A percentile compares a stretch with the other conserved stretches of the same genome.
phyloP scores from a whole-genome alignment of 1,284 basidiomycete genomes.

The Xanthoconium separans region DNA sequence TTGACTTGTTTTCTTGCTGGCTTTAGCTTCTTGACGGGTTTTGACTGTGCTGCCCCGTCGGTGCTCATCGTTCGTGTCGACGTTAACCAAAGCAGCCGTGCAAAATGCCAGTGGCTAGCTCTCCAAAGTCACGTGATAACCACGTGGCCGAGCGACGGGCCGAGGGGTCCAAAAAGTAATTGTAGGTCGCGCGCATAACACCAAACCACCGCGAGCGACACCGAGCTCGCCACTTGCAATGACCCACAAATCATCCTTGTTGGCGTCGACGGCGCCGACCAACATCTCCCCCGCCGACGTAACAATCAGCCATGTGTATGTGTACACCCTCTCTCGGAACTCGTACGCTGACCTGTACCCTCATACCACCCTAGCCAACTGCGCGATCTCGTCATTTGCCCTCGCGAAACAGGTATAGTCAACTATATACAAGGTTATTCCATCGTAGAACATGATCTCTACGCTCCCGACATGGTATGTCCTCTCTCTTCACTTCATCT shows the following conservation, averaged over 20 bases:
- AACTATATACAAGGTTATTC: slow-evolving; percentile 58
- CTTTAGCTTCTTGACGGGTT: slow-evolving; percentile 57
- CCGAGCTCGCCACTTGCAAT: slow-evolving; percentile 35
- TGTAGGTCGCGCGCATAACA: slow-evolving; percentile 7
- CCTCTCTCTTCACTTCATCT: background rate
- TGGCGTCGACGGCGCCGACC: slow-evolving; percentile 47
- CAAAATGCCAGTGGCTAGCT: background rate
- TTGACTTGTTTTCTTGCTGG: slow-evolving; percentile 91
- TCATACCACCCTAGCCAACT: slow-evolving; percentile 55
- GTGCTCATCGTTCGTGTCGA: slow-evolving; percentile 24
- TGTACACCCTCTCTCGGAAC: slow-evolving; percentile 21
- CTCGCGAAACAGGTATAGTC: slow-evolving; percentile 62
- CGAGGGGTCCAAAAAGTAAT: background rate
- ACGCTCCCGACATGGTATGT: slow-evolving; percentile 51
- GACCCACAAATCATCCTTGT: slow-evolving; percentile 46
- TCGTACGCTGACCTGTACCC: slow-evolving; percentile 3
- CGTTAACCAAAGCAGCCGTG: background rate
- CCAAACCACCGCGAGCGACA: slow-evolving; percentile 4
- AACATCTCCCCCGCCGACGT: slow-evolving; percentile 48
- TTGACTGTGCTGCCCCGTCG: slow-evolving; percentile 17
- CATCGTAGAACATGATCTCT: slow-evolving; percentile 69
- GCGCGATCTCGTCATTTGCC: slow-evolving; percentile 74
- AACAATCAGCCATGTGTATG: slow-evolving; percentile 71
- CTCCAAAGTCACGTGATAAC: slow-evolving; percentile 24
- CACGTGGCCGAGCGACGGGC: slow-evolving; percentile 22